A percentile compares a stretch with the other conserved stretches of the same genome.
phyloP scores from a whole-genome alignment of 108 stramenopile species.

The Skeletonema grethae region DNA sequence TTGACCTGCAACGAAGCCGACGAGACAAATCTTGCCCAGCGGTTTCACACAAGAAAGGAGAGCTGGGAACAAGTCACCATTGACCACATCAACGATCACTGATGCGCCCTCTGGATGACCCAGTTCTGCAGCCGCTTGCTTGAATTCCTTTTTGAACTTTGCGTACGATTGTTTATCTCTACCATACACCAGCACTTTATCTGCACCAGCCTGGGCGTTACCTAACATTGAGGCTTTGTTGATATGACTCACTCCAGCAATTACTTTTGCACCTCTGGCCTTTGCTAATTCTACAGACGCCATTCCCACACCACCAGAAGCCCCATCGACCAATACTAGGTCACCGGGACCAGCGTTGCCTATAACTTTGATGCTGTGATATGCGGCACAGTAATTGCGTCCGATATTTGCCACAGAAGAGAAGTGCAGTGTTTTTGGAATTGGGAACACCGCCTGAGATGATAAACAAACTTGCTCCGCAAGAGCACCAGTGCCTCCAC shows the following conservation, averaged over 20 bases:
- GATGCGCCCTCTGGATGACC: conserved; percentile 64
- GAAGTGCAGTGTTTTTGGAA: conserved; percentile 49
- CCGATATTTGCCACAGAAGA: conserved; percentile 64
- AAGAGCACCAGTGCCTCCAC: conserved; percentile 64
- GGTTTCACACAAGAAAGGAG: conserved; percentile 56
- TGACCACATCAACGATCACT: conserved; percentile 70
- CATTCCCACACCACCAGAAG: conserved; percentile 81
- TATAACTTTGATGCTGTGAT: conserved; percentile 67
- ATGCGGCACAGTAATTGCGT: conserved; percentile 70
- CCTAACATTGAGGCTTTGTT: conserved; percentile 42
- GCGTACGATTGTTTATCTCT: conserved; percentile 45
- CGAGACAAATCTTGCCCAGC: conserved; percentile 69
- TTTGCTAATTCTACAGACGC: conserved; percentile 74
- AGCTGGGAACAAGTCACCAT: conserved; percentile 72
- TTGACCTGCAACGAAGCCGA: conserved; percentile 75
- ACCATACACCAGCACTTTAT: conserved; percentile 65
- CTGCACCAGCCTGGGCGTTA: conserved; percentile 50
- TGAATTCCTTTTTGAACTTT: conserved; percentile 56
- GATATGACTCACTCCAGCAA: conserved; percentile 66
- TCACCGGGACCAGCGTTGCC: conserved; percentile 51
- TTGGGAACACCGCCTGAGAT: conserved; percentile 48
- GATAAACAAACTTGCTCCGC: conserved; percentile 53
- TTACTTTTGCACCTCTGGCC: conserved; percentile 71
- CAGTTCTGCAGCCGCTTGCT: conserved; percentile 35
- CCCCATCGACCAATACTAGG: conserved; percentile 68